Evolutionary conservation across 495 filamentous ascomycete species (phyloP), one percentile per base, ranked within the genome.

Genomic region (Aspergillus indologenus): DNA sequence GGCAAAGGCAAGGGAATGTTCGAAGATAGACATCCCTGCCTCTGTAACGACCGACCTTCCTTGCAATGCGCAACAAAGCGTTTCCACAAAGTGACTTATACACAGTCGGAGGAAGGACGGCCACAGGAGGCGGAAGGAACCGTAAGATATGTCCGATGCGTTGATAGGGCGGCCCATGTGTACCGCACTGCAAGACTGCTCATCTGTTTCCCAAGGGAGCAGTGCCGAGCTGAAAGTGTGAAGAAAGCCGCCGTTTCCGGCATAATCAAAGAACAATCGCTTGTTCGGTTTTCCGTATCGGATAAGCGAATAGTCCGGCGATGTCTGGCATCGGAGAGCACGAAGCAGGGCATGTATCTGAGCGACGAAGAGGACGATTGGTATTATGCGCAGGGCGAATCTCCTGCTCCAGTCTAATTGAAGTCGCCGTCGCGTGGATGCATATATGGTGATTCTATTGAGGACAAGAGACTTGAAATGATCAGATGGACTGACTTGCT

Each of bases 21-120:
- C 94, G 67, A 98, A 94, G 19, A 98, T 82, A 0, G 92, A 96
- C 90, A 98, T 97, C 6, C 92, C 91, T 0, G 91, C 94, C 73
- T 98, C 94, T 0, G 91, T 86, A 58, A 87, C 83, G 6, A 88
- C 79, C 3, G 81, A 79, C 12, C 88, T 83, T n/a, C 92, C 92
- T 62, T 96, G 91, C n/a, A 98, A 78, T 5, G 93, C 89, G 69
- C 90, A 92, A 6, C 87, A 85, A 20, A 98, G 76, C 0, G 88
- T 91, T 67, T 98, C 94, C 23, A 95, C 70, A 64, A 97, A 94
- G 64, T 96, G 91, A 62, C 90, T 89, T 2, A 94, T 65, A 57
- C 91, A 94, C 12, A 97, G 77, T 0, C 86, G 83, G 53, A 88
- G 71, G 67, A 98, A 98, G 2, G 95, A 80, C 1, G 92, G 92